phyloP scores from a whole-genome alignment of 331 rosid species.

The Quercus phellos region DNA sequence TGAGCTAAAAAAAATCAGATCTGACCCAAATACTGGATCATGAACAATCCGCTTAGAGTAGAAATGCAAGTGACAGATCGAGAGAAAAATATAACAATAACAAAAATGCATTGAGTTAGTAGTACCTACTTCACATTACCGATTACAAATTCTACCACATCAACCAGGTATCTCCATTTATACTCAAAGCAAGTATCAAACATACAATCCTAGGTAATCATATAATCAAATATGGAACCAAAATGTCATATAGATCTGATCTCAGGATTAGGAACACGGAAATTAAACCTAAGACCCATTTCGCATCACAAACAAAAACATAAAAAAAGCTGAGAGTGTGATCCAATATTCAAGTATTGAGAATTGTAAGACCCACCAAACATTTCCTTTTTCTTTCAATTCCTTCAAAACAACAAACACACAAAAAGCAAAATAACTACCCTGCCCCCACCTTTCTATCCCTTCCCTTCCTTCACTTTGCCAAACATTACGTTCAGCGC shows the following conservation, averaged over 20 bases:
- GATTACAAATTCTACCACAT: conserved; percentile 27
- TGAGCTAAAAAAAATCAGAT: conserved; percentile 2
- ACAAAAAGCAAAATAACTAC: no score
- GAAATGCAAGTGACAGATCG: not conserved
- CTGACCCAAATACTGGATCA: not conserved
- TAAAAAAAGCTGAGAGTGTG: no score
- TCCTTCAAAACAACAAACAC: no score
- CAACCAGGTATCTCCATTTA: conserved; percentile 9
- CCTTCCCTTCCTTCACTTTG: no score
- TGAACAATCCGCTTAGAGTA: not conserved
- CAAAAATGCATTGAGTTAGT: not conserved
- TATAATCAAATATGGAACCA: conserved; percentile 1
- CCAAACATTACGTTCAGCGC: no score
- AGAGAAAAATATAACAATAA: not conserved
- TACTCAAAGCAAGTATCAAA: not conserved
- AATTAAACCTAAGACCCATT: conserved; percentile 9
- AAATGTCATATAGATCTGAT: conserved; percentile 14
- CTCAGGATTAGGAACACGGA: conserved; percentile 14
- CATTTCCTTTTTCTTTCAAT: no score
- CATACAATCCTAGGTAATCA: not conserved
- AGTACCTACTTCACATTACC: not conserved
- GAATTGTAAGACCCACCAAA: no score
- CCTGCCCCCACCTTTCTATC: no score
- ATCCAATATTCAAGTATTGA: no score
- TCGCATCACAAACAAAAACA: not conserved